Evolutionary conservation across 495 filamentous ascomycete species (phyloP).

Genomic region (Xylaria nigripes): DNA sequence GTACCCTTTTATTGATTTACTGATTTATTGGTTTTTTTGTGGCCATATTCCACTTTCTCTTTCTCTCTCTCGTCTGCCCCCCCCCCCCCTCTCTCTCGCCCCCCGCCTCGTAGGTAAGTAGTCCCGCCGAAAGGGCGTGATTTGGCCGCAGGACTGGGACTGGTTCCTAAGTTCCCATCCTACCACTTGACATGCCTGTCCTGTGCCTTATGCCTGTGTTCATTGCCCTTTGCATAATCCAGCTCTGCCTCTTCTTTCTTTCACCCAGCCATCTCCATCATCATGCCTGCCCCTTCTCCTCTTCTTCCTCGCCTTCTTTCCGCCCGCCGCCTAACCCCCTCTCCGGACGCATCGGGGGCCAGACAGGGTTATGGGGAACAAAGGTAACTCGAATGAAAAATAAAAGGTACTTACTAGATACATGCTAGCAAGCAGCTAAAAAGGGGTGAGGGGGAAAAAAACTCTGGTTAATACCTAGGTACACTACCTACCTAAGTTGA

Average conservation of each 20-base stretch:
- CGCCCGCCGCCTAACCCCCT: neutral
- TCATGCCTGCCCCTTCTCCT: slow-evolving; percentile 2
- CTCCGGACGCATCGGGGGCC: neutral
- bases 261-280: slow-evolving; percentile 32
- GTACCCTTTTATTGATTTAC: slow-evolving; percentile 2
- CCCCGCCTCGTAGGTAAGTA: slow-evolving; percentile 12
- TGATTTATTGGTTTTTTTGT: neutral
- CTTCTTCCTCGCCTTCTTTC: neutral
- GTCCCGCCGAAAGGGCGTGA: slow-evolving; percentile 28
- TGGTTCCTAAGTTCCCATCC: slow-evolving; percentile 34
- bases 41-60: too few species aligned
- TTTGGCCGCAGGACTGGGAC: slow-evolving; percentile 34
- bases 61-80: too few species aligned
- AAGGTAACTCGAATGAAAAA: slow-evolving; percentile 27
- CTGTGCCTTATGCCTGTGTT: slow-evolving; percentile 6
- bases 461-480: slow-evolving; percentile 31
- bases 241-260: slow-evolving; percentile 29
- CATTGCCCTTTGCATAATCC: slow-evolving; percentile 31
- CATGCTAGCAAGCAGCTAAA: slow-evolving; percentile 10
- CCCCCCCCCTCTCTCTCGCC: neutral
- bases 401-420: slow-evolving; percentile 21
- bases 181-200: slow-evolving; percentile 33
- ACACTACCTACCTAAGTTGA: slow-evolving; percentile 19
- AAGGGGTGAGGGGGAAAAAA: slow-evolving; percentile 22
- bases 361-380: neutral